phyloP scores from a whole-genome alignment of 2,329 filamentous ascomycete genomes.

The Pseudogymnoascus sp. region DNA sequence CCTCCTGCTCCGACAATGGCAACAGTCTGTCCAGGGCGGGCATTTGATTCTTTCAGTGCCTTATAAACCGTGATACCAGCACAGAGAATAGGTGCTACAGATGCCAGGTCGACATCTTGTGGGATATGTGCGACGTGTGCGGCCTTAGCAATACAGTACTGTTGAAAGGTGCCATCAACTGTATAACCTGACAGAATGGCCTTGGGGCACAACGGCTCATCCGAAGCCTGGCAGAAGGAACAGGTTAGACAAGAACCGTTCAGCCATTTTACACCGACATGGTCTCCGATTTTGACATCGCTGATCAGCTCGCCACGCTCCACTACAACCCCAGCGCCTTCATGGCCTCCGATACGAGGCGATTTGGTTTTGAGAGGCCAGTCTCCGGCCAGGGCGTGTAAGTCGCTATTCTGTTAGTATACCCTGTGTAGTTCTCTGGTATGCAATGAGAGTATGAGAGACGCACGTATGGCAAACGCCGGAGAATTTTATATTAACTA shows the following conservation, averaged over 20 bases:
- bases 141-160: conserved; percentile 83
- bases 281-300: conserved; percentile 73
- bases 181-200: conserved; percentile 80
- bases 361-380: conserved; percentile 81
- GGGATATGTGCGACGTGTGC: conserved; percentile 76
- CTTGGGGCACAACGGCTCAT: conserved; percentile 75
- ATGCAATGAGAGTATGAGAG: neutral
- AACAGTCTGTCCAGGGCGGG: conserved; percentile 65
- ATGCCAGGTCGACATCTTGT: conserved; percentile 67
- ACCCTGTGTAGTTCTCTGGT: neutral
- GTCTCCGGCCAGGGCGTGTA: conserved; percentile 73
- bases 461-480: conserved; percentile 70
- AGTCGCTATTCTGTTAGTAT: neutral
- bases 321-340: conserved; percentile 76
- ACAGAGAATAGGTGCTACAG: conserved; percentile 72
- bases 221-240: conserved; percentile 69
- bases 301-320: conserved; percentile 67
- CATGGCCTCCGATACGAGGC: conserved; percentile 75
- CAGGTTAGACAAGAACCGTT: conserved; percentile 81
- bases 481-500: conserved; percentile 79
- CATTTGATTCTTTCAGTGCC: conserved; percentile 77
- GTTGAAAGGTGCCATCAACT: conserved; percentile 87
- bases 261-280: conserved; percentile 88
- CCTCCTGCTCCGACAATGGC: conserved; percentile 83
- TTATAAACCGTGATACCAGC: conserved; percentile 86